Conservation (phyloP, 164 flowering plant species). For the Amborella trichopoda region DNA sequence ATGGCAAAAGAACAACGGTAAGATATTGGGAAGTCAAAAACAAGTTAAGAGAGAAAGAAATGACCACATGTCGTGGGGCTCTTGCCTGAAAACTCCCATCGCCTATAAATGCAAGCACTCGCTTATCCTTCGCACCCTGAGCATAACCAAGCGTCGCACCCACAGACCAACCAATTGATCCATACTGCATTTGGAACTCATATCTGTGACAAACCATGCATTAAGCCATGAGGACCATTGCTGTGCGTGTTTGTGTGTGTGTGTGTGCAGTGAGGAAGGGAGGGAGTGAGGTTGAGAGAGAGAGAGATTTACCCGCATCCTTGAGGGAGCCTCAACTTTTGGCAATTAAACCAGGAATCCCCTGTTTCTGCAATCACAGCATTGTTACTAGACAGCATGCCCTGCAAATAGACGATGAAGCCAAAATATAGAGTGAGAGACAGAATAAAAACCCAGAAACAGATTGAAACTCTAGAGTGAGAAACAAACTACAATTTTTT, state of each 20-base stretch:
- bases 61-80: no score
- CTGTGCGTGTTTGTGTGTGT: no score
- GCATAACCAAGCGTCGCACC: slow-evolving; percentile 95
- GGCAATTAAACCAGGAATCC: slow-evolving; percentile 91
- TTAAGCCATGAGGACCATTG: no score
- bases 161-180: slow-evolving; percentile 70
- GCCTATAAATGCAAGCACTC: slow-evolving; percentile 88
- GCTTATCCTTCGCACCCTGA: slow-evolving; percentile 58
- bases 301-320: slow-evolving; percentile 59
- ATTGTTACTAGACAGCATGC: slow-evolving; percentile 44
- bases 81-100: slow-evolving; percentile 63
- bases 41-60: no score
- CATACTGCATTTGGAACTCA: slow-evolving; percentile 3
- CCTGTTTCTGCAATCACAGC: slow-evolving; percentile 89
- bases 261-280: background rate
- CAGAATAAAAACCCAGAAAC: no score
- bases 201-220: no score
- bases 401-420: slow-evolving; percentile 16
- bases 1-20: no score
- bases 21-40: no score
- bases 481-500: no score
- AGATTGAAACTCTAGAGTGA: no score
- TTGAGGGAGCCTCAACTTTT: slow-evolving; percentile 60
- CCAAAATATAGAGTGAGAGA: no score
- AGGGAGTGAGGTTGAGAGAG: background rate